Base-by-base conservation (phyloP, 345 rosid species). In the Pugionium dolabratum region DNA sequence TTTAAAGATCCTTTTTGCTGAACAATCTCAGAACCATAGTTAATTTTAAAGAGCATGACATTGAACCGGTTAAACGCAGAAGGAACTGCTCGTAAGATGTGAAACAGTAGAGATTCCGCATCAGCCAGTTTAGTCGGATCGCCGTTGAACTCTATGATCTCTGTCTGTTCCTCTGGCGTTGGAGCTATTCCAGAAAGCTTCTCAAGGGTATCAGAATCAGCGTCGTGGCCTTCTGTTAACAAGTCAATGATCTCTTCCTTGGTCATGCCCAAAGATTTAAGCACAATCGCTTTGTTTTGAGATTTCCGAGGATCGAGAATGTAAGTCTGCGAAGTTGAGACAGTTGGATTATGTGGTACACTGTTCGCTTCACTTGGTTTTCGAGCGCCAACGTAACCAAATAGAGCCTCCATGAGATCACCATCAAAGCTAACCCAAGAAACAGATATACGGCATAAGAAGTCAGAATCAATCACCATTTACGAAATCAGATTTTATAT, bases 381-480 rank as follows among this genome's bases (percentile, higher is more conserved):
- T 51, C 82, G 82, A 37, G 80, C 83, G 4, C 88, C 89, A 32
- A 81, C 83, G 30, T 64, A 82, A 49, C 98, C 97, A 59, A 93
- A 93, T 6, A 93, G 76, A 44, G 93, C 94, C 79, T 93, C 97
- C 98, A 90, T 90, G 31, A 88, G 87, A 73, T 90, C 88, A 64
- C 75, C 89, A 71, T 93, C 96, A 71, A 88, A 69, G 77, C 98
- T 87, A 83, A 48, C 11, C 59, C 31, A 66, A 61, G 10, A 61
- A 60, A 67, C 18, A 52, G 3, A 65, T 43, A 53, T 1, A 44
- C 8, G 0, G 0, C 46, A 52, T 59, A 28, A 59, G 36, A 56
- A 57, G 4, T 51, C 46, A 55, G 9, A 7, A 40, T 56, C 39
- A 28, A 18, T 4, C 45, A 36, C 3, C 3, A 40, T 37, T 39